phyloP scores from a whole-genome alignment of 176 grass and related monocot genomes.

The Carex littledalei region DNA sequence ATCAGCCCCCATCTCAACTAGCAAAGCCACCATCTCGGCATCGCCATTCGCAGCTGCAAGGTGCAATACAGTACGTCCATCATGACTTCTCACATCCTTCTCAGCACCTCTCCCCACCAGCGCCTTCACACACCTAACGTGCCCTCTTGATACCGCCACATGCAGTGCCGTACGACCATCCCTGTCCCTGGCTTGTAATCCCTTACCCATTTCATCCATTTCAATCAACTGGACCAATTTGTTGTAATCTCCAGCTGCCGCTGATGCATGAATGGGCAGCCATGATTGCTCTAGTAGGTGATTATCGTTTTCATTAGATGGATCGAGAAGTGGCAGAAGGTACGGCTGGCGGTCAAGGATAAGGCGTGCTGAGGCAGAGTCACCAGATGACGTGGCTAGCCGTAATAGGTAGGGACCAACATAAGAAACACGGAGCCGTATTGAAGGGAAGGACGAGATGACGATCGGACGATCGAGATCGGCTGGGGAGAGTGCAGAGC shows the following conservation, averaged over 20 bases:
- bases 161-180: constrained; percentile 36
- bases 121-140: constrained; percentile 22
- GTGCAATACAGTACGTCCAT: constrained; percentile 57
- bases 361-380: constrained; percentile 45
- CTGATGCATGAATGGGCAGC: constrained; percentile 50
- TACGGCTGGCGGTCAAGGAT: constrained; percentile 71
- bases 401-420: constrained; percentile 62
- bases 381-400: constrained; percentile 38
- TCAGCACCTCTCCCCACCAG: constrained; percentile 40
- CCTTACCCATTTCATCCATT: not conserved
- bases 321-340: constrained; percentile 46
- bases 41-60: constrained; percentile 46
- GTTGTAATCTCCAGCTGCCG: constrained; percentile 44
- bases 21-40: constrained; percentile 38
- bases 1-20: constrained; percentile 72
- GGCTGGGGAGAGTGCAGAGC: constrained; percentile 56
- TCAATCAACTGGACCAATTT: constrained; percentile 13
- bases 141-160: constrained; percentile 38
- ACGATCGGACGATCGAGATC: constrained; percentile 6
- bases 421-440: constrained; percentile 67
- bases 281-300: constrained; percentile 30
- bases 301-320: not conserved
- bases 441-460: constrained; percentile 3
- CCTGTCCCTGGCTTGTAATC: constrained; percentile 20
- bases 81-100: constrained; percentile 35